Evolutionary conservation across 2,329 filamentous ascomycete species (phyloP).

Genomic region (Verticillium isaacii): DNA sequence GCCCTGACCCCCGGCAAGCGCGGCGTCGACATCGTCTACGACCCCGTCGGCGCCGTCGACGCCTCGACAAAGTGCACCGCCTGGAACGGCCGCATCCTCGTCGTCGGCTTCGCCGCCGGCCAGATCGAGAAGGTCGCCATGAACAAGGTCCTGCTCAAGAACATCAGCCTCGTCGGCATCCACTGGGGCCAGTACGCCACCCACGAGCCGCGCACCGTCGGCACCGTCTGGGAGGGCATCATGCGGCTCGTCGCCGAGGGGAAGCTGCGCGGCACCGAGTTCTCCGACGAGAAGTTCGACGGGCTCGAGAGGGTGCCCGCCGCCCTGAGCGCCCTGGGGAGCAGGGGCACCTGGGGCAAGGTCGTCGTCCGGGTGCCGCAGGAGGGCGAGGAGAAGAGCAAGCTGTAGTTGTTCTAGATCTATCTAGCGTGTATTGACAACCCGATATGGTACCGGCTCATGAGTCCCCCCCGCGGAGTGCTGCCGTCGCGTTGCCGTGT

Average conservation of each 20-base stretch:
- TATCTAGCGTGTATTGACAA: not conserved
- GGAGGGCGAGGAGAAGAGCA: constrained; percentile 53
- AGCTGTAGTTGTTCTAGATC: constrained; percentile 33
- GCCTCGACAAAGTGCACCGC: constrained; percentile 84
- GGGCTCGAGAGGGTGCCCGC: constrained; percentile 75
- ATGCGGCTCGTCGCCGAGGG: constrained; percentile 71
- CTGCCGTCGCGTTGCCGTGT: not conserved
- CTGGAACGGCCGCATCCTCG: constrained; percentile 84
- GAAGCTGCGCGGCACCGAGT: constrained; percentile 79
- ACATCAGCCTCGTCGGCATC: constrained; percentile 82
- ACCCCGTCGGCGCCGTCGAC: constrained; percentile 88
- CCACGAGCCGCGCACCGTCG: constrained; percentile 66
- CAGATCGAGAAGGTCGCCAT: constrained; percentile 53
- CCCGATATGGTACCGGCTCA: not conserved
- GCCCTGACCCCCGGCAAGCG: constrained; percentile 66
- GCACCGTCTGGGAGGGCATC: constrained; percentile 76
- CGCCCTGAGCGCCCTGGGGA: constrained; percentile 72
- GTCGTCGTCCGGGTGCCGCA: constrained; percentile 85
- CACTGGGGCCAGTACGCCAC: constrained; percentile 85
- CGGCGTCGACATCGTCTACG: constrained; percentile 90
- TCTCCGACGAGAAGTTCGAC: constrained; percentile 74
- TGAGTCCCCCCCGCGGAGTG: not conserved
- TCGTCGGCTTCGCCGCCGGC: constrained; percentile 85
- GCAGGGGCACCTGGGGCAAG: constrained; percentile 89
- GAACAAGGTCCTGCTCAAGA: constrained; percentile 91